Base-by-base conservation (phyloP, 495 filamentous ascomycete genomes). In the Xylaria curta region DNA sequence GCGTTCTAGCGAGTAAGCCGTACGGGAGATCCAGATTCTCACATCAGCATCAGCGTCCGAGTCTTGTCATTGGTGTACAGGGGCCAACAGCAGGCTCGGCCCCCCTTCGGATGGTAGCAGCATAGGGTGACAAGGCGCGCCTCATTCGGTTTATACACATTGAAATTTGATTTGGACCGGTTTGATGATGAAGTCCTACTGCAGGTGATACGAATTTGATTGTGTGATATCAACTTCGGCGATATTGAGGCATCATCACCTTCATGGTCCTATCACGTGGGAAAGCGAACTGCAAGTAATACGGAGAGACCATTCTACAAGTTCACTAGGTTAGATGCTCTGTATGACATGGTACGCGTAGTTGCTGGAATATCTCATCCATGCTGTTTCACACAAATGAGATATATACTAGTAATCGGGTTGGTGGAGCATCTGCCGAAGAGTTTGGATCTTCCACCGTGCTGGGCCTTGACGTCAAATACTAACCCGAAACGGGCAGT, bases 171-270 rank as follows among this genome's bases (percentile, higher is more conserved):
- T 46, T 46, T 49, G 54, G 66, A 17, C 40, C 42, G 19, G 31
- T 26, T 51, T 49, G 58, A 63, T 69, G 54, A 69, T 7, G 33
- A 66, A 70, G 58, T 70, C 58, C 54, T 70, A 63, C 54, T 70
- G 60, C 60, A 61, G 42, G 68, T 53, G 56, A 61, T 36, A 63
- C 58, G 21, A 40, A 70, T 54, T 68, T 68, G 26, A 63, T 54
- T 49, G 68, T 70, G 68, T 70, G 68, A 70, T 70, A 70, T 47
- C 53, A 46, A 67, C 21, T 42, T 36, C 42, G 44, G 33, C 68
- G 42, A 42, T 40, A 70, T 63, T 70, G 46, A 63, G 46, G 54
- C 13, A 60, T 60, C 49, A 7, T 24, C 51, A 31, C 24, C 24
- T 21, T n/a, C 19, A 36, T 2, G 17, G n/a, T 56, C 68, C 68